Conservation (phyloP, 2,329 filamentous ascomycete genomes). For the Venturia asperata region DNA sequence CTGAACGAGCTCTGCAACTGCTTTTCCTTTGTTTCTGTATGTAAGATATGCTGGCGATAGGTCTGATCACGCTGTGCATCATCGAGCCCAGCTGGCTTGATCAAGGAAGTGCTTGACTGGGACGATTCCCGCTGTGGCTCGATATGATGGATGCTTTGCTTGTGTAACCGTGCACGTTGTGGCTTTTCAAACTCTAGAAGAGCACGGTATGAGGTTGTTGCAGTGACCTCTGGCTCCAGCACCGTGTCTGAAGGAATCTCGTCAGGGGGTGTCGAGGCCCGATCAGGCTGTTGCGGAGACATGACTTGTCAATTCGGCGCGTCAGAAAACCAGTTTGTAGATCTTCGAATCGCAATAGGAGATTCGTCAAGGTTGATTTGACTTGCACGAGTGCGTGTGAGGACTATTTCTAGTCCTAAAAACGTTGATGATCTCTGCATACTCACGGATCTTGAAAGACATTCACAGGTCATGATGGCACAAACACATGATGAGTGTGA, state of each 20-base stretch:
- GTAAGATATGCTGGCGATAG: neutral
- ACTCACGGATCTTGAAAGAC: too few species aligned
- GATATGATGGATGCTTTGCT: neutral
- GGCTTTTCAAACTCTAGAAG: neutral
- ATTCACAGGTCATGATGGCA: neutral
- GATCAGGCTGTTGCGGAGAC: neutral
- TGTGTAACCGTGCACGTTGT: neutral
- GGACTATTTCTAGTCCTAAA: neutral
- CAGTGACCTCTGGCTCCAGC: neutral
- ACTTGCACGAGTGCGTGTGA: neutral
- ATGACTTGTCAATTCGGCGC: neutral
- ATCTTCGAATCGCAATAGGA: neutral
- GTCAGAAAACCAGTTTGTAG: neutral
- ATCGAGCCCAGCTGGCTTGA: neutral
- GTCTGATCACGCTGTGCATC: neutral
- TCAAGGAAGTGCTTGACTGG: neutral
- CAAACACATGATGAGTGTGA: neutral
- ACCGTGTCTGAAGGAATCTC: neutral
- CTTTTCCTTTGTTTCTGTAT: neutral
- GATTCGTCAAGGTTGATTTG: neutral
- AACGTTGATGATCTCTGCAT: too few species aligned
- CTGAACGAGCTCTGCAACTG: neutral
- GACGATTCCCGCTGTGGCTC: neutral
- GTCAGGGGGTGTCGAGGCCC: neutral
- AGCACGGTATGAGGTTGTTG: neutral